Base-by-base conservation (phyloP, 345 rosid genomes). In the Trapa bicornis region DNA sequence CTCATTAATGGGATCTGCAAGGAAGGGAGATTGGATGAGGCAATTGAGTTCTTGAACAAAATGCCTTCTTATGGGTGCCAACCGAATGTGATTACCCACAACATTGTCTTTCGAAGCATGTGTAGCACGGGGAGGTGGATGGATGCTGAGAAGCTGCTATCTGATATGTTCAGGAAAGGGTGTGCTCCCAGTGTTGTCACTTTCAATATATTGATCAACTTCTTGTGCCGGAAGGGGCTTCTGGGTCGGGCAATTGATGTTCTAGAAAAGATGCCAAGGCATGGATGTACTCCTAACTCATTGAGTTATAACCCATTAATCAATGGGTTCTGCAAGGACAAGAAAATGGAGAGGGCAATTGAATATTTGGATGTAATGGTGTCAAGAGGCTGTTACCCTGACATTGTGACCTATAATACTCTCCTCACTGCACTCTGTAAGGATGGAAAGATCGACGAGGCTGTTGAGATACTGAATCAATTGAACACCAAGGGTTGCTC, bases 391-490 rank as follows among this genome's bases (percentile, higher is more conserved):
- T 93, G 94, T 76, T 86, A 88, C 72, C 98, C 98, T 6, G 92
- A 93, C 74, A 90, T 89, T 64, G 97, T 93, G 66, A 88, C 97
- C 15, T 93, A 93, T 70, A 93, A 89, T 79, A 89, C 93, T 53
- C 72, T 93, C 81, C 78, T 93, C 4, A 83, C 90, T 16, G 98
- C 92, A 65, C 74, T 93, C 61, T 86, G 91, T 79, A 90, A 83
- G 79, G 97, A 86, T 54, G 96, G 92, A 64, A 90, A 88, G 74
- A 92, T 93, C 52, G 94, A 88, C 65, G 81, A 75, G 67, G 98
- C 98, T 4, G 87, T 93, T 65, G 97, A 89, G 84, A 69, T 93
- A 66, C 88, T 93, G 54, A 81, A 85, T 81, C 97, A 89, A 75
- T 82, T 89, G 50, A 81, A 83, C 64, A 77, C 78, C 75, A 88